Percentiles rank a stretch among this genome's conserved stretches.
phyloP scores from a whole-genome alignment of 2,329 filamentous ascomycete species.

The Hymenoscyphus albidus region DNA sequence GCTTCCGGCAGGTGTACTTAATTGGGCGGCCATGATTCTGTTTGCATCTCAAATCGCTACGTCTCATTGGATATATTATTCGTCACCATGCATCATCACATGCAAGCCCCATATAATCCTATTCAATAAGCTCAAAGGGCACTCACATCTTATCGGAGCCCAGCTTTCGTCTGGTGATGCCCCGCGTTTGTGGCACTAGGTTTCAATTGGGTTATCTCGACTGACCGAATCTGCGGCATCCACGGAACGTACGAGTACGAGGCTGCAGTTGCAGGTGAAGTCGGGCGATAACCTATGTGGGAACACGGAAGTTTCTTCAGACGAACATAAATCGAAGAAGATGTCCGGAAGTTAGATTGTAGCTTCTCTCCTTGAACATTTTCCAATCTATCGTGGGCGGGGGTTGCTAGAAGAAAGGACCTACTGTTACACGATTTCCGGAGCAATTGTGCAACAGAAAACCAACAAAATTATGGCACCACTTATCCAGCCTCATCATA shows the following conservation, averaged over 20 bases:
- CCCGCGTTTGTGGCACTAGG: conserved; percentile 5
- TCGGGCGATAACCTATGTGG: conserved; percentile 7
- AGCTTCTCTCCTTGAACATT: neutral
- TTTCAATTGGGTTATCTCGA: conserved; percentile 5
- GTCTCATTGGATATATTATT: conserved; percentile 9
- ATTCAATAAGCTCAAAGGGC: conserved; percentile 15
- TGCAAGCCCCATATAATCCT: conserved; percentile 16
- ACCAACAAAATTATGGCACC: conserved; percentile 12
- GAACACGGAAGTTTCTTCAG: neutral
- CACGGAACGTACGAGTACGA: no score
- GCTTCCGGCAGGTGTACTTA: neutral
- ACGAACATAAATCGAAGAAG: conserved; percentile 1
- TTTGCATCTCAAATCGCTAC: neutral
- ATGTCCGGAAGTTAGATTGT: neutral
- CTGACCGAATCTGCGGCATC: conserved; percentile 15
- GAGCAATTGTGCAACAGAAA: neutral
- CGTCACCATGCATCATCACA: conserved; percentile 8
- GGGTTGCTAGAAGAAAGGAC: neutral
- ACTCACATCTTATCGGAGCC: conserved; percentile 12
- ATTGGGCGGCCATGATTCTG: conserved; percentile 5
- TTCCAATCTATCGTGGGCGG: neutral
- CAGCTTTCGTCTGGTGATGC: neutral
- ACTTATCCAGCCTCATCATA: neutral
- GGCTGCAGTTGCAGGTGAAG: conserved; percentile 7
- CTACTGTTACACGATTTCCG: neutral